A percentile compares a stretch with the other conserved stretches of the same genome.
phyloP scores from a whole-genome alignment of 805 yeast species.

The Diddensiella caesifluorescens region DNA sequence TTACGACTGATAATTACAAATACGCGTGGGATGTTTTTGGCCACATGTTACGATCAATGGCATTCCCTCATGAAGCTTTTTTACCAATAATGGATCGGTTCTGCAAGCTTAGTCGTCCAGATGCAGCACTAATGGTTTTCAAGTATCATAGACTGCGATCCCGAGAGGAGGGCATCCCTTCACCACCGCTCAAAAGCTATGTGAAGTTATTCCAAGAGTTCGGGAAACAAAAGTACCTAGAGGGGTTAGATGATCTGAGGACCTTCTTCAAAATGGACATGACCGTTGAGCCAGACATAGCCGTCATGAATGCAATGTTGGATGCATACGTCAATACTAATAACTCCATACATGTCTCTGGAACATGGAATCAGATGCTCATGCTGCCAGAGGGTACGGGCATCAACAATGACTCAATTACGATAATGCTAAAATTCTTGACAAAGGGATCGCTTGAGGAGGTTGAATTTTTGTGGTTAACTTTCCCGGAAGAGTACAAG shows the following conservation, averaged over 20 bases:
- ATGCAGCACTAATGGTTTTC: constrained; percentile 58
- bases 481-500: constrained; percentile 44
- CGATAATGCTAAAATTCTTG: constrained; percentile 60
- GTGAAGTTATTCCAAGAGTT: constrained; percentile 54
- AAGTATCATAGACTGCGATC: constrained; percentile 52
- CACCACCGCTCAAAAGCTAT: constrained; percentile 55
- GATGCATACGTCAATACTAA: constrained; percentile 54
- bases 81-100: constrained; percentile 55
- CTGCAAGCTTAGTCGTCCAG: constrained; percentile 47
- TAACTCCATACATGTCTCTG: constrained; percentile 40
- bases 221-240: constrained; percentile 53
- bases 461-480: constrained; percentile 58
- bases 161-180: constrained; percentile 47
- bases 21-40: constrained; percentile 58
- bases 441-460: constrained; percentile 48
- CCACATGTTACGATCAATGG: constrained; percentile 49
- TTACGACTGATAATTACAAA: constrained; percentile 34
- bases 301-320: constrained; percentile 55
- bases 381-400: constrained; percentile 48
- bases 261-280: constrained; percentile 59
- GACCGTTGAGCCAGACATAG: constrained; percentile 49
- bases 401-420: constrained; percentile 56
- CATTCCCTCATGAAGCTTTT: constrained; percentile 53
- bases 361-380: constrained; percentile 57
- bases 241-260: constrained; percentile 63